These are phyloP conservation scores for Paraurostyla sp. DNA, from an alignment of 73 alveolate species.

Conservation along the genomic window DNA sequence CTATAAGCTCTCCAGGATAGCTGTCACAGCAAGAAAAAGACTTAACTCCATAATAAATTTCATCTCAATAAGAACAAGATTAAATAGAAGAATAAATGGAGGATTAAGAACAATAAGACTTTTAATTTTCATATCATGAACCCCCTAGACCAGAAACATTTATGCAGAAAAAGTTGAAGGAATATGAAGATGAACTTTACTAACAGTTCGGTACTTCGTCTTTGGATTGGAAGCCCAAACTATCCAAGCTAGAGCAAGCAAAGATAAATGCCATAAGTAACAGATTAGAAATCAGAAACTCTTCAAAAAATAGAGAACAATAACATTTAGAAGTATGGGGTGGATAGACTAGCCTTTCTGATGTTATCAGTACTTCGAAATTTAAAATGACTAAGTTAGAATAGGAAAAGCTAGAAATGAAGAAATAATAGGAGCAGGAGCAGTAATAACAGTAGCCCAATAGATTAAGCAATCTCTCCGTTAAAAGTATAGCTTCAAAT, in stretches of 20 bases:
- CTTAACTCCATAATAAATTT: no score
- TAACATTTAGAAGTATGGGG: constrained; percentile 27
- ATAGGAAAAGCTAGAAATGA: no score
- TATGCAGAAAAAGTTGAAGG: constrained; percentile 24
- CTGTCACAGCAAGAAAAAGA: no score
- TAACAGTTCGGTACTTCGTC: constrained; percentile 1
- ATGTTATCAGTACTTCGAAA: constrained; percentile 8
- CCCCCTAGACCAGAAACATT: constrained; percentile 15
- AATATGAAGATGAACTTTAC: neutral
- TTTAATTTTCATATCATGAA: neutral
- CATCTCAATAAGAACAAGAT: neutral
- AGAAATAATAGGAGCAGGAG: neutral
- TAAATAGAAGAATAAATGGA: neutral
- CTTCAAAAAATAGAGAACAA: neutral
- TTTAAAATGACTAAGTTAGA: neutral
- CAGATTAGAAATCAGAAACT: neutral
- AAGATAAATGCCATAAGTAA: neutral
- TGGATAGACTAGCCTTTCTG: no score
- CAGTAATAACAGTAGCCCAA: neutral
- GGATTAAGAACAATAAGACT: neutral
- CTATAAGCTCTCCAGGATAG: no score
- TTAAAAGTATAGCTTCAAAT: no score
- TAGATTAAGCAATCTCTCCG: neutral
- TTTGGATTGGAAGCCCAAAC: constrained; percentile 36
- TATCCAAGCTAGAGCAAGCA: constrained; percentile 23